A percentile compares a stretch with the other conserved stretches of the same genome.
Conservation (phyloP, 192 early-diverging fungal species). For the Pilobolus umbonatus region DNA sequence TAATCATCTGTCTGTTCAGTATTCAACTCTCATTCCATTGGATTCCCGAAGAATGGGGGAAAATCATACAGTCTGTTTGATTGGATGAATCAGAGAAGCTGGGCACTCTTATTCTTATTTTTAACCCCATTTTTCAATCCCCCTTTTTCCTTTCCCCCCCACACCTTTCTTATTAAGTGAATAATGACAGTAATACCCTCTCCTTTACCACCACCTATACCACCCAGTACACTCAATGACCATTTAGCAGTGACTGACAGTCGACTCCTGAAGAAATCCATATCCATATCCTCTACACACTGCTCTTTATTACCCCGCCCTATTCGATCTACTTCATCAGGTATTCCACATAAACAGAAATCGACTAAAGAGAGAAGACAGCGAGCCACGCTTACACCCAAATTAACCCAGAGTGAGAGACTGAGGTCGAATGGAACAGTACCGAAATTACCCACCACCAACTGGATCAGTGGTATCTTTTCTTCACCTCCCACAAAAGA, state of each 20-base stretch:
- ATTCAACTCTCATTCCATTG: too few relatives aligned
- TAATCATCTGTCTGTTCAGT: too few relatives aligned
- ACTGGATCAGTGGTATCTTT: background rate
- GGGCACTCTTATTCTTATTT: too few relatives aligned
- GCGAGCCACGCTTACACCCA: constrained; percentile 1
- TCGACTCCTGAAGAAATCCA: background rate
- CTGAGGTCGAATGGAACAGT: background rate
- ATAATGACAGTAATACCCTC: background rate
- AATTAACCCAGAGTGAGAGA: background rate
- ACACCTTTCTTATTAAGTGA: background rate
- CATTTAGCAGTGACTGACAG: background rate
- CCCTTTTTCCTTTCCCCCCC: background rate
- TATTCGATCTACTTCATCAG: background rate
- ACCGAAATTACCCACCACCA: background rate
- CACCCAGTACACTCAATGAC: too few relatives aligned
- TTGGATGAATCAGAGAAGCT: too few relatives aligned
- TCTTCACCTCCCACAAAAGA: background rate
- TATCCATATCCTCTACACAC: background rate
- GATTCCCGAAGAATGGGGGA: too few relatives aligned
- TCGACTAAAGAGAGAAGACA: background rate
- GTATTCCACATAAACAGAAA: background rate
- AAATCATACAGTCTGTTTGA: too few relatives aligned
- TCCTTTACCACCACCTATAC: background rate
- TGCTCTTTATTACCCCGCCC: background rate
- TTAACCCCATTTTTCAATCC: background rate